Base-by-base conservation (phyloP, 306 rosid species). In the Psophocarpus tetragonolobus region DNA sequence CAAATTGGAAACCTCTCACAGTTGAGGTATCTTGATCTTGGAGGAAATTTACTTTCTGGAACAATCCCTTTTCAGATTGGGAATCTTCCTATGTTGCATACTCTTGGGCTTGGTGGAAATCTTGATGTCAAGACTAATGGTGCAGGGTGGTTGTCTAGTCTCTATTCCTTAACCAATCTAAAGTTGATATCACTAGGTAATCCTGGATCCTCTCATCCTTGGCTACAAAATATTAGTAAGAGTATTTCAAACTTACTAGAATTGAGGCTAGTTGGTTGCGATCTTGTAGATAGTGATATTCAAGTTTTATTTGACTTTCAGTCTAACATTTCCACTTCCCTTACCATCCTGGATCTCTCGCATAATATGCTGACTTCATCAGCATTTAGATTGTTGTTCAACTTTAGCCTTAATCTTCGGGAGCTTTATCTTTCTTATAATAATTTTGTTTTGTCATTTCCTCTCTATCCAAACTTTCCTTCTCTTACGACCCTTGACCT, bases 341-440 rank as follows among this genome's bases (percentile, higher is more conserved):
- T 64, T 29, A 3, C 63, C 13, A 39, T 39, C 36, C 74, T 80
- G 51, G 69, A 51, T 73, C 51, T 80, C 8, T 73, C 62, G 3
- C 0, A 0, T 0, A 75, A 63, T 47, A 33, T 30, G 38, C 7
- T 63, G 15, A 75, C 73, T 0, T 63, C 73, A 9, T 47, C 50
- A 3, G 6, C 63, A 3, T 21, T 75, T 42, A 71, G 30, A 3
- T 3, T 47, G 30, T 39, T 73, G 69, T 45, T 0, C 35, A 75
- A 75, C 35, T 30, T 17, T 8, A 56, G 42, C 18, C 18, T 0
- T 41, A 23, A 56, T 24, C 39, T 73, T 39, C 41, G 17, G 9
- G 29, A 73, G 12, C 69, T 73, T 4, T 6, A 42, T 17, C 60
- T 42, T 18, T 60, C 21, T 14, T 0, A 0, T 7, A 58, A 58